Percentiles rank a stretch among this genome's conserved stretches.
phyloP scores from a whole-genome alignment of 2,329 filamentous ascomycete genomes.

The Neoscytalidium dimidiatum region DNA sequence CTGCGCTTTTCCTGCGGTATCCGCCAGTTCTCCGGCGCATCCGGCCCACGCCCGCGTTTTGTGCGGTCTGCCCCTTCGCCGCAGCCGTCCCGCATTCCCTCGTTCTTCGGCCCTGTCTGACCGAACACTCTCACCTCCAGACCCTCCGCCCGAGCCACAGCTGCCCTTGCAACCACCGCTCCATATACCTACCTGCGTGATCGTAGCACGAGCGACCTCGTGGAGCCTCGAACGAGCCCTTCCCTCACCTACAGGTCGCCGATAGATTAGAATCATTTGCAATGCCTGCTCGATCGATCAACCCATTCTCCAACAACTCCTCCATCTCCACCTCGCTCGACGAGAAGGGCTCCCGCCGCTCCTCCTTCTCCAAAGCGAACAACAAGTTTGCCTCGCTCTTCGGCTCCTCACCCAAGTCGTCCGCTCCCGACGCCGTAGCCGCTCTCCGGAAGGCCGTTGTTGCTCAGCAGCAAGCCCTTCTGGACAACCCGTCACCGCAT shows the following conservation, averaged over 20 bases:
- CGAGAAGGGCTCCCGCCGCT: conserved; percentile 53
- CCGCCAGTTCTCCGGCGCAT: conserved; percentile 18
- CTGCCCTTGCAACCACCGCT: not conserved
- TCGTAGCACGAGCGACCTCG: not conserved
- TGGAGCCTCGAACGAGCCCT: conserved; percentile 8
- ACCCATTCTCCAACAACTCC: conserved; percentile 58
- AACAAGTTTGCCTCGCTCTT: conserved; percentile 78
- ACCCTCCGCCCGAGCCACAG: not conserved
- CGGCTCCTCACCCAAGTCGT: conserved; percentile 75
- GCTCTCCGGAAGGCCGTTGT: conserved; percentile 69
- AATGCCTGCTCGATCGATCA: conserved; percentile 65
- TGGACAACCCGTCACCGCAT: conserved; percentile 61
- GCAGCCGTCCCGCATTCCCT: conserved; percentile 1
- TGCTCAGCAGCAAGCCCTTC: conserved; percentile 58
- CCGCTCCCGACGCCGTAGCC: conserved; percentile 54
- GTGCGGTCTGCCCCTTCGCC: conserved; percentile 5
- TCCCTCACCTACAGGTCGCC: conserved; percentile 5
- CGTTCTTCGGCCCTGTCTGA: not conserved
- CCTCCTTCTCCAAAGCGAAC: conserved; percentile 61
- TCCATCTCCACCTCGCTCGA: conserved; percentile 52
- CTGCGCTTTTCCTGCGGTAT: not conserved
- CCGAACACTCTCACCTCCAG: not conserved
- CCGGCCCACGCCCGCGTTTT: conserved; percentile 2
- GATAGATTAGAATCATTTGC: conserved; percentile 19
- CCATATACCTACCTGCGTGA: not conserved